Percentiles rank a stretch among this genome's conserved stretches.
Evolutionary conservation across 1,284 basidiomycete species (phyloP).

Genomic region (Grifola frondosa): DNA sequence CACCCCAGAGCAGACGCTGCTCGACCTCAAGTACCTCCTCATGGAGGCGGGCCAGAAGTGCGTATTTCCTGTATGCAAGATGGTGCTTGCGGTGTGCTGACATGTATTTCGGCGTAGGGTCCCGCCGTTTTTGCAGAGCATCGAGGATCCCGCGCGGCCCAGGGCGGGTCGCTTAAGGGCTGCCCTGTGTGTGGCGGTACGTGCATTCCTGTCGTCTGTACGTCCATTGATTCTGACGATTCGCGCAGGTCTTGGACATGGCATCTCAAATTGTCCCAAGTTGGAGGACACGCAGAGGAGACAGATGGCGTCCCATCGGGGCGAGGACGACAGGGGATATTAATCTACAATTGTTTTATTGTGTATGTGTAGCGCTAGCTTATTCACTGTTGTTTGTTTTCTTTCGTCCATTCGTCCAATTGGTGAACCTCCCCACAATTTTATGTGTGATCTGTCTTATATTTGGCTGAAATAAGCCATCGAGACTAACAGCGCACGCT

Average conservation of each 20-base stretch:
- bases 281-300: constrained; percentile 90
- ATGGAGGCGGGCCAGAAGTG: constrained; percentile 98
- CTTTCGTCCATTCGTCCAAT: too few species aligned
- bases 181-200: constrained; percentile 96
- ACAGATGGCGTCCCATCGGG: constrained; percentile 82
- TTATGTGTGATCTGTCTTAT: too few species aligned
- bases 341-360: too few species aligned
- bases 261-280: constrained; percentile 93
- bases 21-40: constrained; percentile 96
- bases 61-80: constrained; percentile 27
- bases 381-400: too few species aligned
- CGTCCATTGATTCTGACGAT: constrained; percentile 8
- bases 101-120: constrained; percentile 55
- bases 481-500: too few species aligned
- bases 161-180: constrained; percentile 77
- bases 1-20: constrained; percentile 90
- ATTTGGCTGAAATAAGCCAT: too few species aligned
- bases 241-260: constrained; percentile 81
- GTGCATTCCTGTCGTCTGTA: constrained; percentile 15
- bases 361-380: too few species aligned
- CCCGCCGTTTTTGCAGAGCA: constrained; percentile 89
- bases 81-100: constrained; percentile 2
- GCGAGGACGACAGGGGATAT: constrained; percentile 61
- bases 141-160: constrained; percentile 90
- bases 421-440: too few species aligned